Base-by-base conservation (phyloP, 768 basidiomycete genomes). In the Sarcodon aspratus region DNA sequence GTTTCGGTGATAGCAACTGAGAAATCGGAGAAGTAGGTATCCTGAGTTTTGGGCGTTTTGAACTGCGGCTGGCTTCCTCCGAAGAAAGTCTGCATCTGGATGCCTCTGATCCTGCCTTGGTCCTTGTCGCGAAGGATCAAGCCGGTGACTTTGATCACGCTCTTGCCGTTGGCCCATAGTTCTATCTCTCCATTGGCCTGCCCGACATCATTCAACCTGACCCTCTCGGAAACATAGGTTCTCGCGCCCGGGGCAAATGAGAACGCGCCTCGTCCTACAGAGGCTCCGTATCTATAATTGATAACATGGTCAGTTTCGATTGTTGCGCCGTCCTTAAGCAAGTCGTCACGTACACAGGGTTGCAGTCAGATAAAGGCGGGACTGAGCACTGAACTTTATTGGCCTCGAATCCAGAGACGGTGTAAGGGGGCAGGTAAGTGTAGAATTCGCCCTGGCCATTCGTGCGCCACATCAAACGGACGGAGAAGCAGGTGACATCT, bases 1-100 rank as follows among this genome's bases (percentile, higher is more conserved):
- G 48, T 62, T 57, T 79, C 62, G 46, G 70, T 74, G 59, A 84
- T 73, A 36, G 80, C 79, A 48, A 80, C 67, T 7, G 80, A 80
- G 64, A 85, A 81, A 61, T 82, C 82, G 53, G 81, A 74, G 67
- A 86, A 84, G 62, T 70, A 85, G 15, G 73, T 63, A 55, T 70
- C 65, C 63, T 85, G 83, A 46, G 73, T 69, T 58, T 75, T 73
- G 13, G 83, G 78, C 6, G 78, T 74, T 13, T 79, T 82, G 67
- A 68, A 85, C 18, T 66, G 61, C 0, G 61, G 36, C 9, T 64
- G 62, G 34, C 69, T 68, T 50, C 82, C 77, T 44, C 83, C 83
- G 54, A 88, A 86, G 74, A 86, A 86, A n/a, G 83, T 82, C 66
- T 86, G 80, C 71, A 80, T 75, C 61, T 78, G 78, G 49, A 84